A percentile compares a stretch with the other conserved stretches of the same genome.
Conservation (phyloP, 192 early-diverging fungal species). For the Anaeromyces robustus region DNA sequence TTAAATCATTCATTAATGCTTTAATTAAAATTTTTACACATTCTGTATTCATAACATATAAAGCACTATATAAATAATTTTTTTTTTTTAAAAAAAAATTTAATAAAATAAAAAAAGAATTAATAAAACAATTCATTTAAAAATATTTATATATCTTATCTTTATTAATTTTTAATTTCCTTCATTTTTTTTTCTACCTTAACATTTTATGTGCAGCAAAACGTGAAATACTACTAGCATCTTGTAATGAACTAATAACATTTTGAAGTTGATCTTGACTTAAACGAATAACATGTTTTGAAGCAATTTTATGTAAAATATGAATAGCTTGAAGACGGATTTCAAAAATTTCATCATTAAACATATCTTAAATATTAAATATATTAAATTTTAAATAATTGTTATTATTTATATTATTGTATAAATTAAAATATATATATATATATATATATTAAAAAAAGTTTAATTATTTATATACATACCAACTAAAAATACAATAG, state of each 20-base stretch:
- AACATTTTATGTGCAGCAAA: conserved; percentile 58
- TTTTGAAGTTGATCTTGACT: conserved; percentile 60
- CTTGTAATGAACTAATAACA: conserved; percentile 59
- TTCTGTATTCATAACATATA: conserved; percentile 12
- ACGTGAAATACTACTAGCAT: conserved; percentile 47
- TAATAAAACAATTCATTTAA: too few species aligned
- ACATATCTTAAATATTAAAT: conserved; percentile 56
- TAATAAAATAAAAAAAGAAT: neutral
- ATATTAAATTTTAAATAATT: too few species aligned
- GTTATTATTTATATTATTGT: too few species aligned
- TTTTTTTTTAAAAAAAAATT: neutral
- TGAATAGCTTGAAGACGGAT: conserved; percentile 69
- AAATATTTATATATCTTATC: neutral
- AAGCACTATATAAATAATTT: neutral
- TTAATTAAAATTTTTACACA: conserved; percentile 29
- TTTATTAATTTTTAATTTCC: conserved; percentile 7
- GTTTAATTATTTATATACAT: conserved; percentile 1
- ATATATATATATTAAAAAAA: neutral
- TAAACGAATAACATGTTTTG: conserved; percentile 29
- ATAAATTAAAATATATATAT: too few species aligned
- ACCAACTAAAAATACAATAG: conserved; percentile 70
- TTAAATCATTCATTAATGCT: conserved; percentile 46
- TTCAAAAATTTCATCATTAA: conserved; percentile 83
- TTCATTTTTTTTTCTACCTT: conserved; percentile 19
- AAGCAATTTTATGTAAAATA: conserved; percentile 56